These are phyloP conservation scores for Paspalum vaginatum DNA, from an alignment of 176 grass and related monocot genomes.

Conservation along the genomic window DNA sequence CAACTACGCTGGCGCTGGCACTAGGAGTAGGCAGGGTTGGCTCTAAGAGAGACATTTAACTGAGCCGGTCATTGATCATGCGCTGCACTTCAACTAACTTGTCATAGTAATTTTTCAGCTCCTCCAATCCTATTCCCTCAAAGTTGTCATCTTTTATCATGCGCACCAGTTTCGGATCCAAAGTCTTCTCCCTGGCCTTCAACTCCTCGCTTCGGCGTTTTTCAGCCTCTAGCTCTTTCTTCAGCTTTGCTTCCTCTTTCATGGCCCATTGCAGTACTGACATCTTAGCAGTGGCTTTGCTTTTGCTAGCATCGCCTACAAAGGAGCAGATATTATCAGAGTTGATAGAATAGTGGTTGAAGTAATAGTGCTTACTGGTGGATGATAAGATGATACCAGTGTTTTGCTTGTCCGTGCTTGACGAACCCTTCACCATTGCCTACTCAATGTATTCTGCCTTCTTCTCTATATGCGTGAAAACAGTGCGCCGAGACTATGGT, in stretches of 20 bases:
- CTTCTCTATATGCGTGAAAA: constrained; percentile 1
- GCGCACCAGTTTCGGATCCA: background rate
- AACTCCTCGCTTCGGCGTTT: background rate
- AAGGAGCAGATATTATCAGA: background rate
- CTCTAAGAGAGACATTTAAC: background rate
- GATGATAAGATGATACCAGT: background rate
- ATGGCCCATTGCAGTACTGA: background rate
- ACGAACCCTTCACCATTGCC: background rate
- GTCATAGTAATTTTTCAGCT: background rate
- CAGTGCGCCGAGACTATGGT: background rate
- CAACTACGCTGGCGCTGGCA: background rate
- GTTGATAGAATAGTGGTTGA: constrained; percentile 20
- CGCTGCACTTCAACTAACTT: background rate
- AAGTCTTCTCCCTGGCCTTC: background rate
- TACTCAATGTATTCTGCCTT: background rate
- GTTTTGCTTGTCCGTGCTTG: constrained; percentile 6
- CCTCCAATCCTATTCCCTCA: background rate
- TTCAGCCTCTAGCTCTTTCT: background rate
- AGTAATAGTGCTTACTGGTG: background rate
- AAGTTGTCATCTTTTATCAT: background rate
- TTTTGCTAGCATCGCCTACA: constrained; percentile 22
- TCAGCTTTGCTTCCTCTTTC: background rate
- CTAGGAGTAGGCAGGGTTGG: background rate
- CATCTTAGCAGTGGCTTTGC: background rate
- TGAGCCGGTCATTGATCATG: no score